Conservation (phyloP, 768 basidiomycete species). For the Rhodotorula diobovata region DNA sequence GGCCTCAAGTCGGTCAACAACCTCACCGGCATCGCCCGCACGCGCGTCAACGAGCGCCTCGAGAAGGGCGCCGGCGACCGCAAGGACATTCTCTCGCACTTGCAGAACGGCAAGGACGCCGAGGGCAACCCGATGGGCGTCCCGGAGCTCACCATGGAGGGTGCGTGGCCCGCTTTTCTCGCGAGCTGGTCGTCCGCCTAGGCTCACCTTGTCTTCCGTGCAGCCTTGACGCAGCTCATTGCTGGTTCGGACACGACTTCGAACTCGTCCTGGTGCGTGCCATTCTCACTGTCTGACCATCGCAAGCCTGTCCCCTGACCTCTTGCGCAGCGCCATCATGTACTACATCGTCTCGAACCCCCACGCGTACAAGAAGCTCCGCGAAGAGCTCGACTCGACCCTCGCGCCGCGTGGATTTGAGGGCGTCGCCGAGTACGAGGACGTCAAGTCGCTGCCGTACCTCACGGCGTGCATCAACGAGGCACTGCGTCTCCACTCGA, state of each 20-base stretch:
- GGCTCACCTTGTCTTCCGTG: too few species aligned
- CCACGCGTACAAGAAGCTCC: conserved; percentile 63
- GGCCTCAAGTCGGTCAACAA: conserved; percentile 54
- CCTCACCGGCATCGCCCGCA: conserved; percentile 58
- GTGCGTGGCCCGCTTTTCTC: conserved; percentile 9
- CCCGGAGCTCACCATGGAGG: conserved; percentile 80
- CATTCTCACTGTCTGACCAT: not conserved
- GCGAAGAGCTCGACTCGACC: conserved; percentile 65
- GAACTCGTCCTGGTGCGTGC: conserved; percentile 67
- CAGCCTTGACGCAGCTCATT: conserved; percentile 70
- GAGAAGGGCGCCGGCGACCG: conserved; percentile 60
- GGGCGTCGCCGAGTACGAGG: conserved; percentile 58
- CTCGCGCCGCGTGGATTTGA: conserved; percentile 44
- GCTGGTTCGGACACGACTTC: conserved; percentile 90
- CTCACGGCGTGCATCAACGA: conserved; percentile 85
- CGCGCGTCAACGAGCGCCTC: conserved; percentile 65
- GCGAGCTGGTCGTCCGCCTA: too few species aligned
- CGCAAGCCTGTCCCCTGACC: not conserved
- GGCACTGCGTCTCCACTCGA: conserved; percentile 75
- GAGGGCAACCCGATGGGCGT: conserved; percentile 72
- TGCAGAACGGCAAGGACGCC: conserved; percentile 71
- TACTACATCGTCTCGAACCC: conserved; percentile 74
- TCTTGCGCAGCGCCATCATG: conserved; percentile 59
- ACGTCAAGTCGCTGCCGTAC: conserved; percentile 58
- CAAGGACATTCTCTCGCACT: conserved; percentile 72